These are phyloP conservation scores for Russula ochroleuca DNA, from an alignment of 768 basidiomycete genomes.

Conservation along the genomic window DNA sequence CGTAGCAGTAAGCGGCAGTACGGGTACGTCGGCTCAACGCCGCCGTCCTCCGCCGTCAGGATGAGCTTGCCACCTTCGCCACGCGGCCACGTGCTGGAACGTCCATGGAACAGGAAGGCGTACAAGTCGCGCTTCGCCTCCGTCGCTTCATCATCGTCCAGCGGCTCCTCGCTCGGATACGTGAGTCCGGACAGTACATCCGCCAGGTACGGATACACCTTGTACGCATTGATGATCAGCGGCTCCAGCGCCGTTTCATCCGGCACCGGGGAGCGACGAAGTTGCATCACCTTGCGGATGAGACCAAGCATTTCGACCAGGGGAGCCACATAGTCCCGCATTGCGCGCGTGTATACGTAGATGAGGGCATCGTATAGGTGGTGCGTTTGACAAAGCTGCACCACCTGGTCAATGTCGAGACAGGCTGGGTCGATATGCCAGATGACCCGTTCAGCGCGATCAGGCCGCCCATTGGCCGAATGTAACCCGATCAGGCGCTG, in stretches of 20 bases:
- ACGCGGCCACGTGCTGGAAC: conserved; percentile 71
- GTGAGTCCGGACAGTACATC: conserved; percentile 75
- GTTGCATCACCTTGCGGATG: conserved; percentile 61
- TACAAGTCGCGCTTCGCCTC: conserved; percentile 74
- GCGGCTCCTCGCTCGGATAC: conserved; percentile 77
- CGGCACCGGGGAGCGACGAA: conserved; percentile 36
- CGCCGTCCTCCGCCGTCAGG: conserved; percentile 69
- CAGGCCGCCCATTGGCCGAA: conserved; percentile 62
- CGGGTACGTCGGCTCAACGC: conserved; percentile 80
- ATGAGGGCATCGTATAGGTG: conserved; percentile 90
- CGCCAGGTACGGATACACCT: conserved; percentile 85
- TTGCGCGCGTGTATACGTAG: conserved; percentile 86
- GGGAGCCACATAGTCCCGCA: conserved; percentile 86
- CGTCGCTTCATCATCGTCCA: conserved; percentile 59
- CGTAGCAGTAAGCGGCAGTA: conserved; percentile 78
- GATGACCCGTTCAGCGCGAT: conserved; percentile 81
- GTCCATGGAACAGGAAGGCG: conserved; percentile 77
- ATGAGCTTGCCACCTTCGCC: conserved; percentile 69
- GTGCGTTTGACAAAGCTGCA: conserved; percentile 77
- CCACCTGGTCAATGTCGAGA: conserved; percentile 90
- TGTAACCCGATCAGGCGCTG: conserved; percentile 79
- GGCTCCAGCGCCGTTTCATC: conserved; percentile 49
- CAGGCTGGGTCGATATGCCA: conserved; percentile 94
- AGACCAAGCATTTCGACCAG: conserved; percentile 79
- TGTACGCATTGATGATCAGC: conserved; percentile 74